Percentiles rank a stretch among this genome's conserved stretches.
phyloP scores from a whole-genome alignment of 169 alveolate genomes.

The Plasmodium gallinaceum region DNA sequence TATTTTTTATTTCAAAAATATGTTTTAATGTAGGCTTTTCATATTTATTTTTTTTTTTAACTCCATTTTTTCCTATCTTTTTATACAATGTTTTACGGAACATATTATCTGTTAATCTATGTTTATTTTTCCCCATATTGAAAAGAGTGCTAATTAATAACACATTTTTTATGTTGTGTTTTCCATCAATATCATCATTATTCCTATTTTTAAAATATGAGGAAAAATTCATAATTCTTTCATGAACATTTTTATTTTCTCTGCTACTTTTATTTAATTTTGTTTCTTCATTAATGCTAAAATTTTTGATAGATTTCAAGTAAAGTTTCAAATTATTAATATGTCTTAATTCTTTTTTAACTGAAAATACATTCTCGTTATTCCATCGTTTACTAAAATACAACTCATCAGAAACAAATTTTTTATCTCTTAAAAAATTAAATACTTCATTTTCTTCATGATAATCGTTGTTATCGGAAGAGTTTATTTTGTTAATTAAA shows the following conservation, averaged over 20 bases:
- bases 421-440: conserved; percentile 68
- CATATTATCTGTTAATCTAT: conserved; percentile 3
- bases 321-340: conserved; percentile 44
- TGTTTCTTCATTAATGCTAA: conserved; percentile 27
- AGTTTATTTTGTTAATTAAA: conserved; percentile 44
- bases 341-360: conserved; percentile 34
- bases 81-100: conserved; percentile 41
- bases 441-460: conserved; percentile 73
- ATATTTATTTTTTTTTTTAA: conserved; percentile 14
- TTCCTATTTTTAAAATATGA: conserved; percentile 37
- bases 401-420: conserved; percentile 16
- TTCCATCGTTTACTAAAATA: conserved; percentile 3
- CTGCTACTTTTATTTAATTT: conserved; percentile 3
- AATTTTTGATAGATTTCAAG: conserved; percentile 42
- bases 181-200: conserved; percentile 6
- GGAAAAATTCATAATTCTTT: conserved; percentile 4
- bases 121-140: neutral
- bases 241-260: neutral
- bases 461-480: conserved; percentile 31
- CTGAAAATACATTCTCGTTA: conserved; percentile 35
- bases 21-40: conserved; percentile 15
- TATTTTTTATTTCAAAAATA: conserved; percentile 18
- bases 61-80: conserved; percentile 44
- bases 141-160: conserved; percentile 14
- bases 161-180: conserved; percentile 7